Conservation (phyloP, 768 basidiomycete genomes). For the Brasilioporus rufonigricans region DNA sequence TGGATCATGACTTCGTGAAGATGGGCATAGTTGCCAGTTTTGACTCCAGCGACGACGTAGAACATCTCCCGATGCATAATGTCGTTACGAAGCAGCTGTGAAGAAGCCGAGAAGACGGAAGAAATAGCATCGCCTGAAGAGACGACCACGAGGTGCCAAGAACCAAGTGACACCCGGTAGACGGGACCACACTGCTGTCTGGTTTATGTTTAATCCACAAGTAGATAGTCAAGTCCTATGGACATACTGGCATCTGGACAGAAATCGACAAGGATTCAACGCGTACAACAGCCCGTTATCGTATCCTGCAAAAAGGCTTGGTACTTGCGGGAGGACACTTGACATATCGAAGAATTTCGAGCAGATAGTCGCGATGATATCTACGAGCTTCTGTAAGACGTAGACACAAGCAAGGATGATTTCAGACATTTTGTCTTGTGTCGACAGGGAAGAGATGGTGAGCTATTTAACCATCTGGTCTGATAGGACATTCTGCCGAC, state of each 20-base stretch:
- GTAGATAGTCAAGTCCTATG: background rate
- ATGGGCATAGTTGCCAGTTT: background rate
- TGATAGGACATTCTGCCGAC: no score
- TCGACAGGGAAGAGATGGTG: no score
- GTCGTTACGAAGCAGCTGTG: slow-evolving; percentile 10
- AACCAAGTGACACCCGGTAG: slow-evolving; percentile 19
- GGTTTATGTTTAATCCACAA: background rate
- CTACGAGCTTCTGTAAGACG: background rate
- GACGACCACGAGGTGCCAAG: slow-evolving; percentile 13
- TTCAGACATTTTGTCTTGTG: no score
- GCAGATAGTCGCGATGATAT: background rate
- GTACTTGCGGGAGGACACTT: slow-evolving; percentile 3
- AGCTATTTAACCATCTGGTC: no score
- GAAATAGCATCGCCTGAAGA: slow-evolving; percentile 15
- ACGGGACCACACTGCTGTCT: slow-evolving; percentile 17
- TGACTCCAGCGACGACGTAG: slow-evolving; percentile 12
- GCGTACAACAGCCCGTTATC: slow-evolving; percentile 15
- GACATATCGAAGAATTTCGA: background rate
- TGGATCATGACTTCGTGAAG: slow-evolving; percentile 19
- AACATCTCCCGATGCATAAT: slow-evolving; percentile 11
- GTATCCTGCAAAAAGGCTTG: slow-evolving; percentile 13
- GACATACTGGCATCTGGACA: slow-evolving; percentile 24
- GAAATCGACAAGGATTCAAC: slow-evolving; percentile 14
- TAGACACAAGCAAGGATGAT: background rate
- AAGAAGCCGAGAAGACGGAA: slow-evolving; percentile 3